Conservation (phyloP, 257 asterid genomes). For the Lycium ferocissimum region DNA sequence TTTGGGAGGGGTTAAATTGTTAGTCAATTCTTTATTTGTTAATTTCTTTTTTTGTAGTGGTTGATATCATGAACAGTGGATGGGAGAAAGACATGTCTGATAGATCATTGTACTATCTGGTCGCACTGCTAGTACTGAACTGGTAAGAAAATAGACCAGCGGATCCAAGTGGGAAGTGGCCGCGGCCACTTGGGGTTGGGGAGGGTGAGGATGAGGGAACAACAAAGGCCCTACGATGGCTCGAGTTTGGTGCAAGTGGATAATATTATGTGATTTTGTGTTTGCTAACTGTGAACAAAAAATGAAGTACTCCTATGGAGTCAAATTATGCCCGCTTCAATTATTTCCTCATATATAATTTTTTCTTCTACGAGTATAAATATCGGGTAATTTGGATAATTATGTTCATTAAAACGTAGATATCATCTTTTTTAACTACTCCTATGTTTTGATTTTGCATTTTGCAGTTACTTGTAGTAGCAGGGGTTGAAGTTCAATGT, state of each 20-base stretch:
- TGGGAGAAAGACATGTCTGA: neutral
- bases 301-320: neutral
- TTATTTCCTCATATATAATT: neutral
- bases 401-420: too few species aligned
- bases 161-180: conserved; percentile 35
- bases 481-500: neutral
- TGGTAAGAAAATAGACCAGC: neutral
- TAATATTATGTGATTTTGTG: conserved; percentile 14
- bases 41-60: neutral
- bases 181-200: neutral
- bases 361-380: neutral
- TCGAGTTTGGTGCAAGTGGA: conserved; percentile 47
- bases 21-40: neutral
- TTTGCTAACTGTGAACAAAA: conserved; percentile 35
- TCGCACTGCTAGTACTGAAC: neutral
- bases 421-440: too few species aligned
- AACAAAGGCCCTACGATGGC: conserved; percentile 43
- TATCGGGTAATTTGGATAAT: neutral
- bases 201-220: conserved; percentile 39
- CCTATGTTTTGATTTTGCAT: neutral
- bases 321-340: neutral
- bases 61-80: neutral
- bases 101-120: neutral
- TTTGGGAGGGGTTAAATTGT: conserved; percentile 1
- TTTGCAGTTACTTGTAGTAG: neutral